phyloP scores from a whole-genome alignment of 2,329 filamentous ascomycete genomes.

The Emergomyces africanus region DNA sequence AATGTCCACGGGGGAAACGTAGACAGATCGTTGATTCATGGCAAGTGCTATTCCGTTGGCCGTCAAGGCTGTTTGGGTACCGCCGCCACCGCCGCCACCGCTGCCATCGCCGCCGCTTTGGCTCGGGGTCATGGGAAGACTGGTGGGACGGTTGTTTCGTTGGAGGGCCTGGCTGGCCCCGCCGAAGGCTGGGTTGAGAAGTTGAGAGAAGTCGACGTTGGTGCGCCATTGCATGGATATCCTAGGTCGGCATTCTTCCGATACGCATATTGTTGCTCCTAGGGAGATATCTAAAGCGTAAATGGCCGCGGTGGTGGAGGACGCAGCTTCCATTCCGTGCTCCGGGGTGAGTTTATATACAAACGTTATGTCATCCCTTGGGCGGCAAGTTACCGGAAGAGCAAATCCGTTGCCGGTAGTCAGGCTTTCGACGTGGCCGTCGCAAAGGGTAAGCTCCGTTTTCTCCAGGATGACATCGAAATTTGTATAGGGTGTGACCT shows the following conservation, averaged over 20 bases:
- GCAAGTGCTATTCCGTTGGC: constrained; percentile 5
- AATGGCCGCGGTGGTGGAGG: constrained; percentile 25
- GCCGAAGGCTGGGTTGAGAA: constrained; percentile 35
- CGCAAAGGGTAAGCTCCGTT: constrained; percentile 34
- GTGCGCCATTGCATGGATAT: constrained; percentile 37
- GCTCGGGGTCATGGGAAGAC: constrained; percentile 24
- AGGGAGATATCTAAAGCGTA: constrained; percentile 37
- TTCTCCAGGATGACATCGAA: constrained; percentile 39
- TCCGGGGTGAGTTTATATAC: constrained; percentile 40
- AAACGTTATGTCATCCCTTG: constrained; percentile 45
- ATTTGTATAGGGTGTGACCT: constrained; percentile 40
- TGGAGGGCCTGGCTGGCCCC: constrained; percentile 34
- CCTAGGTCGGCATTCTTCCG: constrained; percentile 29
- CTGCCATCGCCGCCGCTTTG: constrained; percentile 8
- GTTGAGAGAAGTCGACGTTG: constrained; percentile 36
- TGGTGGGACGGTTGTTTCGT: constrained; percentile 32
- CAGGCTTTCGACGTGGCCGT: constrained; percentile 35
- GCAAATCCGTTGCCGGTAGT: constrained; percentile 23
- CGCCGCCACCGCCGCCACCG: not conserved
- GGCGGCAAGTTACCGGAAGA: constrained; percentile 32
- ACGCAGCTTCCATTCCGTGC: constrained; percentile 23
- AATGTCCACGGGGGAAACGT: constrained; percentile 24
- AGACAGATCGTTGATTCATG: constrained; percentile 21
- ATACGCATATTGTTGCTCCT: constrained; percentile 28
- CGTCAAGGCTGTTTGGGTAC: constrained; percentile 1